Evolutionary conservation across 2,329 filamentous ascomycete genomes (phyloP).

Genomic region (Phaeosphaeria sp.): DNA sequence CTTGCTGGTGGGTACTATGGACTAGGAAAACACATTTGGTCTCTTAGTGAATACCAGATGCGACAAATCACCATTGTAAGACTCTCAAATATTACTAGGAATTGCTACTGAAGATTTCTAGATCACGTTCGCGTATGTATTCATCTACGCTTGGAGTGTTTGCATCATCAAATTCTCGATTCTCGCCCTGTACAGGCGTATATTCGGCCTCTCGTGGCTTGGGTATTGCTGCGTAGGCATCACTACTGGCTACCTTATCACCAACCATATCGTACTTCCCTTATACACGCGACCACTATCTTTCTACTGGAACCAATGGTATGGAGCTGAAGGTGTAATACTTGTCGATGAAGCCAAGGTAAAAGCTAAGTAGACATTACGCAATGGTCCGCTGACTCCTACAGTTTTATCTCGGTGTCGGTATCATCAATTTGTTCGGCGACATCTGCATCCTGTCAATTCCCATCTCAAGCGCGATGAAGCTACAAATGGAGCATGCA

Average conservation of each 20-base stretch:
- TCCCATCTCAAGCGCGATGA: constrained; percentile 16
- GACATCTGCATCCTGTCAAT: constrained; percentile 25
- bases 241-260: constrained; percentile 25
- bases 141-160: constrained; percentile 35
- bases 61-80: constrained; percentile 31
- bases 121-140: constrained; percentile 35
- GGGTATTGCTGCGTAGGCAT: constrained; percentile 25
- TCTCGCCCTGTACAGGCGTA: constrained; percentile 33
- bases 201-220: constrained; percentile 33
- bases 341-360: constrained; percentile 30
- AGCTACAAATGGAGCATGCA: constrained; percentile 21
- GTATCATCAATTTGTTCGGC: constrained; percentile 33
- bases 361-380: not conserved
- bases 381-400: not conserved
- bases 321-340: constrained; percentile 20
- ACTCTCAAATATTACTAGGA: not conserved
- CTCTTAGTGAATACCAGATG: constrained; percentile 28
- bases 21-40: constrained; percentile 35
- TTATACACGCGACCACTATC: constrained; percentile 22
- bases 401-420: constrained; percentile 32
- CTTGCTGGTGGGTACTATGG: constrained; percentile 32
- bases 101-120: constrained; percentile 1
- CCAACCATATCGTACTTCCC: constrained; percentile 27
- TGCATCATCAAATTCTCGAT: constrained; percentile 36
- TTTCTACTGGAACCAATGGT: constrained; percentile 31